Percentiles rank a stretch among this genome's conserved stretches.
Conservation (phyloP, 441 rosid species). For the Adansonia rubrostipa region DNA sequence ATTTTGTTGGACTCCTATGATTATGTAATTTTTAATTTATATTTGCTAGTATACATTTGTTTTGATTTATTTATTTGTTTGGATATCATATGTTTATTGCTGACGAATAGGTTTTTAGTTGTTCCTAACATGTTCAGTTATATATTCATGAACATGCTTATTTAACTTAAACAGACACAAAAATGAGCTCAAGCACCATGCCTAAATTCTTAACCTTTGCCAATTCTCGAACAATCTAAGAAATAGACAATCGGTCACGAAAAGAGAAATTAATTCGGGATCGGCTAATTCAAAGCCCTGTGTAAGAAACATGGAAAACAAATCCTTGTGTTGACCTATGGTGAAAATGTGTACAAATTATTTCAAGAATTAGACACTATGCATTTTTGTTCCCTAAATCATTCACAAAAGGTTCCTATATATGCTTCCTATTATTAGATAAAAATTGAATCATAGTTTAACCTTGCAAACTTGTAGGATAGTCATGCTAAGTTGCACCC, state of each 20-base stretch:
- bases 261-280: neutral
- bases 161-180: neutral
- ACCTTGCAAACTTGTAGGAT: slow-evolving; percentile 1
- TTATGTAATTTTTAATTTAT: no score
- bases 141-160: no score
- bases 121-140: no score
- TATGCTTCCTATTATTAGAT: neutral
- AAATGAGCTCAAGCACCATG: neutral
- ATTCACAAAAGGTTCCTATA: neutral
- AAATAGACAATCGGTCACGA: no score
- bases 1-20: neutral
- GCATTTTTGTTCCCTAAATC: neutral
- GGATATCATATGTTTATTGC: neutral
- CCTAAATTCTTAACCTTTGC: neutral
- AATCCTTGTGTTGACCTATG: neutral
- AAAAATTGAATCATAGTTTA: slow-evolving; percentile 6
- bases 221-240: no score
- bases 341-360: neutral
- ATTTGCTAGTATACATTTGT: neutral
- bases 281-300: neutral
- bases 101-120: no score
- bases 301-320: neutral
- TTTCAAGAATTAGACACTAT: neutral
- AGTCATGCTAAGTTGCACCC: neutral
- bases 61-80: neutral